These are phyloP conservation scores for Trichosporon ovoides DNA, from an alignment of 1,284 basidiomycete species.

Conservation along the genomic window DNA sequence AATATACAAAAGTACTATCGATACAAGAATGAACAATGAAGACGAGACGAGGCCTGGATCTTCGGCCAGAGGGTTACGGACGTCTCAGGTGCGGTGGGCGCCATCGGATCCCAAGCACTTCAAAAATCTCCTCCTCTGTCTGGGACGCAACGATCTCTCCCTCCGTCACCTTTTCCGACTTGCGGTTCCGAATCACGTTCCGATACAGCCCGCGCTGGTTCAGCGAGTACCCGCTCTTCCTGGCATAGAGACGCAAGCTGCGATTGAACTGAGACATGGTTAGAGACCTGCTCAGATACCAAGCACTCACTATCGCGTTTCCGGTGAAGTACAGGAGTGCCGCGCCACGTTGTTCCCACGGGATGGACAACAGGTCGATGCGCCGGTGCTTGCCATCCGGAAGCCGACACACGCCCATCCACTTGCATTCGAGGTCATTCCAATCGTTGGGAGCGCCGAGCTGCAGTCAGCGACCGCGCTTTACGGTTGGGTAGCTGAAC, in stretches of 20 bases:
- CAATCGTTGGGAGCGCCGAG: conserved; percentile 58
- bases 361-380: conserved; percentile 73
- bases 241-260: conserved; percentile 75
- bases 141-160: conserved; percentile 70
- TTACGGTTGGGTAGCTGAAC: conserved; percentile 5
- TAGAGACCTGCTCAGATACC: background rate
- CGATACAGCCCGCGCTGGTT: conserved; percentile 76
- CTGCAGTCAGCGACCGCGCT: conserved; percentile 19
- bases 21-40: too few species aligned
- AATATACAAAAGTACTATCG: conserved; percentile 1
- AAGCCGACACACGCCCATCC: conserved; percentile 67
- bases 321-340: conserved; percentile 82
- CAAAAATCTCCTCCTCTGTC: conserved; percentile 78
- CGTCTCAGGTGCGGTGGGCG: conserved; percentile 20
- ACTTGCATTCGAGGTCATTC: conserved; percentile 64
- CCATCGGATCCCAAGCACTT: conserved; percentile 55
- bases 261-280: conserved; percentile 70
- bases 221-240: conserved; percentile 71
- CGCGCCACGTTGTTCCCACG: conserved; percentile 70
- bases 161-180: conserved; percentile 59
- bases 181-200: conserved; percentile 64
- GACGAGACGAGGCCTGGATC: background rate
- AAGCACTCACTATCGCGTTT: conserved; percentile 67
- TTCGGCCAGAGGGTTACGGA: conserved; percentile 8
- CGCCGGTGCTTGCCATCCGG: conserved; percentile 56